Evolutionary conservation across 768 basidiomycete species (phyloP).

Genomic region (Ramaria sp.): DNA sequence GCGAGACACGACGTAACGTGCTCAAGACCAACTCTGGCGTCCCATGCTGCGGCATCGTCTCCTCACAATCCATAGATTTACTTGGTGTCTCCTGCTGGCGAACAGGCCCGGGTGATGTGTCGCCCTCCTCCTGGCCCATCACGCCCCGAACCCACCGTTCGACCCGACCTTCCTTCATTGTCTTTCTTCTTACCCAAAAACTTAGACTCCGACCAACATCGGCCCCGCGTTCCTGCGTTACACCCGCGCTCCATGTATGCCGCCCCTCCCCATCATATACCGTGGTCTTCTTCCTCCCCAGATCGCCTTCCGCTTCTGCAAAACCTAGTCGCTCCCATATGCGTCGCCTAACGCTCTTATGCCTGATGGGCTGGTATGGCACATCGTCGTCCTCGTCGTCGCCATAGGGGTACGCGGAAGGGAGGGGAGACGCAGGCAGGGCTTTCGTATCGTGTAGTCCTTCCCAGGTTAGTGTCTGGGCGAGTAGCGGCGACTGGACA

Average conservation of each 20-base stretch:
- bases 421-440: not conserved
- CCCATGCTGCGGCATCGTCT: not conserved
- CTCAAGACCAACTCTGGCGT: not conserved
- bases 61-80: not conserved
- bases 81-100: not conserved
- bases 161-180: not conserved
- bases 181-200: not conserved
- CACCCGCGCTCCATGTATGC: not conserved
- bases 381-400: conserved; percentile 14
- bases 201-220: not conserved
- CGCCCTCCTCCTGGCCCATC: not conserved
- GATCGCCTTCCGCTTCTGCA: conserved; percentile 15
- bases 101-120: no score
- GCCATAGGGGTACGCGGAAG: not conserved
- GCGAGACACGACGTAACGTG: not conserved
- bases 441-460: not conserved
- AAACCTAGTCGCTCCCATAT: conserved; percentile 31
- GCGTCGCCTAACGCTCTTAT: conserved; percentile 41
- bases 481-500: not conserved
- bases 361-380: conserved; percentile 37
- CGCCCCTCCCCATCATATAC: not conserved
- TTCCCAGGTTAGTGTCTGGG: not conserved
- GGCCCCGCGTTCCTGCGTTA: not conserved
- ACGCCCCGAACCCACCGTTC: not conserved
- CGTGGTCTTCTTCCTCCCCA: not conserved